Evolutionary conservation across 2,329 filamentous ascomycete genomes (phyloP), one percentile per base, ranked within the genome.

Genomic region (Stagonosporopsis tanaceti): DNA sequence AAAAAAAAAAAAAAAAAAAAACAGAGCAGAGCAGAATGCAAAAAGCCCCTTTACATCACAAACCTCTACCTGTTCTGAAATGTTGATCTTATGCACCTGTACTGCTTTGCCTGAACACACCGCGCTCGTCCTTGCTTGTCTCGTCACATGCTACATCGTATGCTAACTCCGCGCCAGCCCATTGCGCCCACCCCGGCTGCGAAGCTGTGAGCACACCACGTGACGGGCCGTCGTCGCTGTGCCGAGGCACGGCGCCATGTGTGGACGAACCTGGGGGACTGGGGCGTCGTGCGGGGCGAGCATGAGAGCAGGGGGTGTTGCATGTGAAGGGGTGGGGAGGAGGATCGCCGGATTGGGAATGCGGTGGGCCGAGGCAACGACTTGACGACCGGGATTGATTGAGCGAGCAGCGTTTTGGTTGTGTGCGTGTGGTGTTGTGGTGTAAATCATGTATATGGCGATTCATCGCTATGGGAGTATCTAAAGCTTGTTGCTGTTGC

Each of bases 151-250:
- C 20, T 17, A 28, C 24, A 32, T 12, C 20, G n/a, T 28, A 42
- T 46, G 50, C 50, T 59, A 47, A 59, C 39, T 25, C 24, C 22
- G 3, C 15, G 8, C 30, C 40, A 59, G 56, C 56, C 50, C 22
- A 8, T 46, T n/a, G 17, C 50, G 15, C 56, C 56, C 17, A 54
- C 50, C 7, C 40, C 56, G 2, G 56, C 56, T 22, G 50, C 56
- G 14, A 59, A 59, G 46, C 25, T 59, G 22, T 59, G 17, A 44
- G 28, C 54, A 45, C 48, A 44, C 52, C 48, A 57, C 53, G 28
- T 38, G 41, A 37, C 47, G 42, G 37, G 8, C 32, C 32, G 32
- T 4, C 14, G 22, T 34, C 25, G 14, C 15, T 25, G 40, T 30
- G 20, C 54, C 54, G 54, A 57, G 54, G 54, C 48, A 52, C 27